Evolutionary conservation across 177 flowering plant genomes (phyloP), one percentile per base, ranked within the genome.

Genomic region (Telopea speciosissima): DNA sequence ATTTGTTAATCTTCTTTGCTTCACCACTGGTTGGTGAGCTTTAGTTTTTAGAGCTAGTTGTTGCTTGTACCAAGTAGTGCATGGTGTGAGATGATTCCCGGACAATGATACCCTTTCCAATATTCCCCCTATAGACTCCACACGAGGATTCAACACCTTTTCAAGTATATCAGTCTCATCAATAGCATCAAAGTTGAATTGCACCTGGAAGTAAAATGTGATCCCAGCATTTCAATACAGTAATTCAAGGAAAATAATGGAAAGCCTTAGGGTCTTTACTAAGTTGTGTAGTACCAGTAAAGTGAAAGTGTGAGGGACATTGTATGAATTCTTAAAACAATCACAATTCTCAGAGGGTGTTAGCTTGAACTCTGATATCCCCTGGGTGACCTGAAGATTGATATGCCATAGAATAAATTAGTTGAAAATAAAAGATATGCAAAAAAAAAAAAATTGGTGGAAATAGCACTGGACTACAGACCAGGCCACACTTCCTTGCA

Each of bases 31-130:
- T n/a, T n/a, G n/a, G n/a, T n/a, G n/a, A n/a, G n/a, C n/a, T n/a
- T n/a, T n/a, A n/a, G n/a, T n/a, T n/a, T n/a, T n/a, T n/a, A n/a
- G n/a, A n/a, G n/a, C n/a, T n/a, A n/a, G n/a, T n/a, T n/a, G n/a
- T n/a, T n/a, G n/a, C n/a, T n/a, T n/a, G n/a, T n/a, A n/a, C n/a
- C n/a, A n/a, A n/a, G n/a, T n/a, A 65, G 84, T 69, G 77, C 99
- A 95, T 63, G 99, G 99, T 54, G 99, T 90, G 70, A 92, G 77
- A 80, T 95, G 97, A 82, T 72, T 95, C 31, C 97, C 97, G 69
- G 73, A 77, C 70, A 95, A 66, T 25, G 78, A 45, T 33, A 95
- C 81, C 82, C 90, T 95, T 72, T 92, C 88, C 3, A 92, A 71
- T 58, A 85, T 92, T 9, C 99, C 97, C 26, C 92, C 89, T 9